These are phyloP conservation scores for Suhomyces anneliseae DNA, from an alignment of 1,139 yeast genomes.

Conservation along the genomic window DNA sequence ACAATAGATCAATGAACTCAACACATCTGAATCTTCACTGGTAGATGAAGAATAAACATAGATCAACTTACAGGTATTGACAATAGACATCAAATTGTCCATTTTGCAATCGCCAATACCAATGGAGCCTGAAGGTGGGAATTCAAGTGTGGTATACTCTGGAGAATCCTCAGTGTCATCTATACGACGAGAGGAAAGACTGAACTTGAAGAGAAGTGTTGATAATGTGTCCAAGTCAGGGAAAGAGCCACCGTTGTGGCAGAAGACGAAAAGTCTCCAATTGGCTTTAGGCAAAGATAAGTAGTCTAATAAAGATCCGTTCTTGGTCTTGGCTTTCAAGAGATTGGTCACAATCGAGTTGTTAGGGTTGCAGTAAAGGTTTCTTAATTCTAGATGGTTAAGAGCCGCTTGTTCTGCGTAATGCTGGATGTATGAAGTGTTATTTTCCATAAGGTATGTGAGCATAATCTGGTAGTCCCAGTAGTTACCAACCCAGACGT, in stretches of 20 bases:
- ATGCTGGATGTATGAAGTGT: constrained; percentile 11
- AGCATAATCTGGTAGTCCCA: constrained; percentile 47
- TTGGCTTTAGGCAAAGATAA: constrained; percentile 39
- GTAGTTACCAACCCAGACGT: constrained; percentile 80
- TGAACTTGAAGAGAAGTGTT: constrained; percentile 34
- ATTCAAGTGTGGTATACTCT: constrained; percentile 50
- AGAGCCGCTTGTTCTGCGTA: constrained; percentile 7
- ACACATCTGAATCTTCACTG: constrained; percentile 22
- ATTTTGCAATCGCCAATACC: constrained; percentile 69
- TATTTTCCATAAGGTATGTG: constrained; percentile 22
- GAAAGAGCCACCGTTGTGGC: constrained; percentile 58
- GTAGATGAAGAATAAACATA: constrained; percentile 42
- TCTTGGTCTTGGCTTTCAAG: constrained; percentile 3
- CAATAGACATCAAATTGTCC: constrained; percentile 54
- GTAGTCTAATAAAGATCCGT: constrained; percentile 15
- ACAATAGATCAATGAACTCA: constrained; percentile 61
- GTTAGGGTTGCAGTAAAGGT: constrained; percentile 50
- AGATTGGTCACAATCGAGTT: constrained; percentile 47
- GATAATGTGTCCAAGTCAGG: constrained; percentile 46
- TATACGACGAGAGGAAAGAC: constrained; percentile 28
- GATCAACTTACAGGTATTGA: constrained; percentile 63
- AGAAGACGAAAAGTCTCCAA: constrained; percentile 40
- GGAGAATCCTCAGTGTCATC: constrained; percentile 16
- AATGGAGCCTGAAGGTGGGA: constrained; percentile 83
- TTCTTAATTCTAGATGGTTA: constrained; percentile 12